Base-by-base conservation (phyloP, 495 filamentous ascomycete genomes). In the Jackrogersella minutella region DNA sequence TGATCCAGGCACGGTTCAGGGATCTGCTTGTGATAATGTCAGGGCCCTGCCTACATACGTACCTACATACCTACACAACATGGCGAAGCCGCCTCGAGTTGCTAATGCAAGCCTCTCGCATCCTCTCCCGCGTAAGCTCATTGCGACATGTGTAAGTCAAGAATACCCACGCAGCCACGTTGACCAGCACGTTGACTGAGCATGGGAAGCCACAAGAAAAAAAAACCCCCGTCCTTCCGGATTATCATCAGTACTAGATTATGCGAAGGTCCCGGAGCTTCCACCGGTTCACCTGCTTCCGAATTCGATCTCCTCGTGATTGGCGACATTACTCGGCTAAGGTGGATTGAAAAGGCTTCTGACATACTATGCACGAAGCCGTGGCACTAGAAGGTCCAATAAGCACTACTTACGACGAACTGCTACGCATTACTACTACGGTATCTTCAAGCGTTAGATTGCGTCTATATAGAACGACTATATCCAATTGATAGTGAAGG, bases 201-300 rank as follows among this genome's bases (percentile, higher is more conserved):
- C 34, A 55, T 49, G 56, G 61, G 49, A 50, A 41, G 37, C 54
- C 39, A 43, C 62, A 30, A 51, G 3, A 52, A 49, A 39, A 36
- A 62, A 44, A 37, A 46, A 39, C 16, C n/a, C n/a, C n/a, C n/a
- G 14, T 61, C 55, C 21, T 69, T 64, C 66, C 66, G 66, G 61
- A 63, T 68, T 31, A 19, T 37, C 41, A 26, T 1, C 24, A 58
- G 21, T 55, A 66, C 39, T 47, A 44, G 14, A 44, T 56, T 64
- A 61, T 69, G 50, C 60, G 44, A 64, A 56, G 50, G 61, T 24
- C 17, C 49, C 41, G 21, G 55, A 47, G 24, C n/a, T 49, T 49
- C 44, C 30, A 24, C 46, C 52, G 44, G 39, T 61, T 60, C 50
- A 59, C 47, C 39, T 63, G 39, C 33, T 55, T 64, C 61, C 61